These are phyloP conservation scores for Fusarium sp. DNA, from an alignment of 2,329 filamentous ascomycete species.

Conservation along the genomic window DNA sequence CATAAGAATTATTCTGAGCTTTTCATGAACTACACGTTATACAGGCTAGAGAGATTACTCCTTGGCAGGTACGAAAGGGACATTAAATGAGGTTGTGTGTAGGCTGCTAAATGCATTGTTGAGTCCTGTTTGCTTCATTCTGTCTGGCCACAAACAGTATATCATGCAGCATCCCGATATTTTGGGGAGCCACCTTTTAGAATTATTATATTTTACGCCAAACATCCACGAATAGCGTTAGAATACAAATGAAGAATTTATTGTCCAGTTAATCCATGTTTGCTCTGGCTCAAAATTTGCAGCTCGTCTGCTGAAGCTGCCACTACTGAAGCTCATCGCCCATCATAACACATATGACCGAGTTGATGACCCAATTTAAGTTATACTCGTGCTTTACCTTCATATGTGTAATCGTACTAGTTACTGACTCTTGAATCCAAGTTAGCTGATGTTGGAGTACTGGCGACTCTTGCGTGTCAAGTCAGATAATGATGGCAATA, in stretches of 20 bases:
- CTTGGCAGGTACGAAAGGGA: neutral
- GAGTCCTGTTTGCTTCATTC: neutral
- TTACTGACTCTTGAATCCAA: rapidly evolving
- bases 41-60: neutral
- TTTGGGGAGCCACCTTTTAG: neutral
- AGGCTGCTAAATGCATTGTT: neutral
- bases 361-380: too few relatives aligned
- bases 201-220: neutral
- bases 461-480: neutral
- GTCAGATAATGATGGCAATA: neutral
- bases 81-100: too few relatives aligned
- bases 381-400: too few relatives aligned
- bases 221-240: too few relatives aligned
- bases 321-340: neutral
- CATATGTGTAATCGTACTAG: too few relatives aligned
- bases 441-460: neutral
- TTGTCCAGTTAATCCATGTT: neutral
- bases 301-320: neutral
- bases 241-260: too few relatives aligned
- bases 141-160: neutral
- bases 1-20: too few relatives aligned
- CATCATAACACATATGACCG: too few relatives aligned
- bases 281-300: neutral
- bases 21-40: too few relatives aligned
- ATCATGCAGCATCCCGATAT: neutral